Conservation (phyloP, 2,329 filamentous ascomycete species). For the Chalaropsis ovoidea region DNA sequence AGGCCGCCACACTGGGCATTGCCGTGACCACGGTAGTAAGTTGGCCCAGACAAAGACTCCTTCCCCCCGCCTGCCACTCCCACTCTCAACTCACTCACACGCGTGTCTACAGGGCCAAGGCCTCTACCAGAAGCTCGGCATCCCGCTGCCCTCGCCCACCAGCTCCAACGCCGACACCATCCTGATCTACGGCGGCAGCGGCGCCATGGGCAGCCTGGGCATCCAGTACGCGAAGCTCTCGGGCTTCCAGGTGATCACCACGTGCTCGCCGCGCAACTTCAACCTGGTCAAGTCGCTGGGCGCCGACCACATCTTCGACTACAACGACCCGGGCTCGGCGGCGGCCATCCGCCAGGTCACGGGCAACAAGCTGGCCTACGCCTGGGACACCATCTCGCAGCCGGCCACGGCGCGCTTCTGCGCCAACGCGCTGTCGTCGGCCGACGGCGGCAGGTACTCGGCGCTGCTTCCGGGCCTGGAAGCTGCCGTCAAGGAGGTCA, state of each 20-base stretch:
- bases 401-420: slow-evolving; percentile 29
- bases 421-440: slow-evolving; percentile 30
- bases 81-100: background rate
- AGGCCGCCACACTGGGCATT: slow-evolving; percentile 40
- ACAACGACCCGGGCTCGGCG: slow-evolving; percentile 30
- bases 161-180: slow-evolving; percentile 31
- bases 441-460: slow-evolving; percentile 33
- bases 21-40: slow-evolving; percentile 36
- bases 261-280: slow-evolving; percentile 35
- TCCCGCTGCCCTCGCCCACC: slow-evolving; percentile 39
- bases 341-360: slow-evolving; percentile 29
- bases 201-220: slow-evolving; percentile 44
- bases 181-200: slow-evolving; percentile 40
- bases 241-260: slow-evolving; percentile 34
- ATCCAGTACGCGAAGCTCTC: slow-evolving; percentile 35
- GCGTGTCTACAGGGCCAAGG: slow-evolving; percentile 38
- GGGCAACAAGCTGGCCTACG: slow-evolving; percentile 28
- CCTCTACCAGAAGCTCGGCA: slow-evolving; percentile 39
- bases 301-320: slow-evolving; percentile 41
- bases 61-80: background rate
- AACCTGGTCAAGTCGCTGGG: slow-evolving; percentile 36
- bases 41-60: background rate
- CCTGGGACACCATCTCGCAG: slow-evolving; percentile 29
- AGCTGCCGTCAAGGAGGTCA: slow-evolving; percentile 37
- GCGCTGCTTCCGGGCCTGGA: slow-evolving; percentile 35